Evolutionary conservation across 73 alveolate species (phyloP).

Genomic region (Strombidium stylifer): DNA sequence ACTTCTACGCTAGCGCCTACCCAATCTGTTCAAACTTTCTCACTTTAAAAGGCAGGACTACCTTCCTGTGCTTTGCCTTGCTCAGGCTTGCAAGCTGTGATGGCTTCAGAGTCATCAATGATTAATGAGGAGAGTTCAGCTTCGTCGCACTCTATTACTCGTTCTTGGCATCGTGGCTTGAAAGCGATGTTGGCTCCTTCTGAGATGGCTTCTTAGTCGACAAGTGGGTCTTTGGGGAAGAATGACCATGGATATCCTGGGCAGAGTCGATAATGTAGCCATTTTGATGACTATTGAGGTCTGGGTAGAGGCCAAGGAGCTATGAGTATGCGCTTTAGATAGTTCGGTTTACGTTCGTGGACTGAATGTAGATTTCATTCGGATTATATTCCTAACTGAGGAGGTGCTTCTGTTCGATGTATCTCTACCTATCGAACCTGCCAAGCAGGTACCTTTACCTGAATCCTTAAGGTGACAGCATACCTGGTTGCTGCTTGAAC

Average conservation of each 20-base stretch:
- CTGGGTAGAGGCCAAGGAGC: constrained; percentile 82
- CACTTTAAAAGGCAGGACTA: too few relatives aligned
- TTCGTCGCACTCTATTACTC: too few relatives aligned
- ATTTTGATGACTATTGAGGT: background rate
- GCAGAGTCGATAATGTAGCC: background rate
- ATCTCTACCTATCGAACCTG: constrained; percentile 65
- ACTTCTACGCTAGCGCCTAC: too few relatives aligned
- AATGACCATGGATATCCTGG: background rate
- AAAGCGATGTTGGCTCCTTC: too few relatives aligned
- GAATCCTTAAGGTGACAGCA: constrained; percentile 61
- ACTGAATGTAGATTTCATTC: constrained; percentile 74
- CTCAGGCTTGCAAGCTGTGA: too few relatives aligned
- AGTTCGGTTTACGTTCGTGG: constrained; percentile 78
- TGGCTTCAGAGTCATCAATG: too few relatives aligned
- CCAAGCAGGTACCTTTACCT: constrained; percentile 83
- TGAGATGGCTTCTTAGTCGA: too few relatives aligned
- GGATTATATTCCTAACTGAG: constrained; percentile 67
- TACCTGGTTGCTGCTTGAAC: constrained; percentile 9
- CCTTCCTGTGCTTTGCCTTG: too few relatives aligned
- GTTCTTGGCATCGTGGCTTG: too few relatives aligned
- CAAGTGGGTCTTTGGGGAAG: too few relatives aligned
- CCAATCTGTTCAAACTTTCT: too few relatives aligned
- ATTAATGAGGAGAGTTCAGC: too few relatives aligned
- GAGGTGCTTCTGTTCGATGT: constrained; percentile 55
- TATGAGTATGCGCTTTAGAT: constrained; percentile 84